These are phyloP conservation scores for Volvox carteri DNA, from an alignment of 163 green algal genomes.

Conservation along the genomic window DNA sequence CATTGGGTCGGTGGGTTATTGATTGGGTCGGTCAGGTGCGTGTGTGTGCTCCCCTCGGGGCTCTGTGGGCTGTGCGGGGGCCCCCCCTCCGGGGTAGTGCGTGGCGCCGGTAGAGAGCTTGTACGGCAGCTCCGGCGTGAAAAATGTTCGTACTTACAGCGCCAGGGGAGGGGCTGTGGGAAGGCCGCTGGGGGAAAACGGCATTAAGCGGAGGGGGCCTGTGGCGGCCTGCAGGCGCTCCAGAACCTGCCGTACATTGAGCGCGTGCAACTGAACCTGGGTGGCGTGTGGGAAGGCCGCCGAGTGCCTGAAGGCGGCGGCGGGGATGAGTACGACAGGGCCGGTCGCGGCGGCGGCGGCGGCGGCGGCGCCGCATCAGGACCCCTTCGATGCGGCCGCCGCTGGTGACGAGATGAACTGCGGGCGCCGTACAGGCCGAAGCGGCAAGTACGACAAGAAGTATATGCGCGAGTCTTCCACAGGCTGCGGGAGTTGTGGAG, in stretches of 20 bases:
- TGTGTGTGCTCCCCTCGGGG: too few species aligned
- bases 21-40: too few species aligned
- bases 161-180: too few species aligned
- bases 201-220: too few species aligned
- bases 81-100: too few species aligned
- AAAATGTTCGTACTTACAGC: too few species aligned
- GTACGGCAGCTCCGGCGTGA: too few species aligned
- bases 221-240: constrained; percentile 44
- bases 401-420: neutral
- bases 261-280: constrained; percentile 36
- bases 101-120: too few species aligned
- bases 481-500: too few species aligned
- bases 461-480: neutral
- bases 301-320: neutral
- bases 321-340: neutral
- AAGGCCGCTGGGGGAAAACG: too few species aligned
- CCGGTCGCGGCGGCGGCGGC: neutral
- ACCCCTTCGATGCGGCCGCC: neutral
- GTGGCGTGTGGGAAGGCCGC: neutral
- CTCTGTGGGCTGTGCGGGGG: too few species aligned
- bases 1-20: too few species aligned
- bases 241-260: constrained; percentile 36
- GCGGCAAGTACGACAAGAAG: neutral
- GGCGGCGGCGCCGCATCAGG: neutral
- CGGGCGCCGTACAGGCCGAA: neutral